These are phyloP conservation scores for Calocybe cyanea DNA, from an alignment of 768 basidiomycete species.

Conservation along the genomic window DNA sequence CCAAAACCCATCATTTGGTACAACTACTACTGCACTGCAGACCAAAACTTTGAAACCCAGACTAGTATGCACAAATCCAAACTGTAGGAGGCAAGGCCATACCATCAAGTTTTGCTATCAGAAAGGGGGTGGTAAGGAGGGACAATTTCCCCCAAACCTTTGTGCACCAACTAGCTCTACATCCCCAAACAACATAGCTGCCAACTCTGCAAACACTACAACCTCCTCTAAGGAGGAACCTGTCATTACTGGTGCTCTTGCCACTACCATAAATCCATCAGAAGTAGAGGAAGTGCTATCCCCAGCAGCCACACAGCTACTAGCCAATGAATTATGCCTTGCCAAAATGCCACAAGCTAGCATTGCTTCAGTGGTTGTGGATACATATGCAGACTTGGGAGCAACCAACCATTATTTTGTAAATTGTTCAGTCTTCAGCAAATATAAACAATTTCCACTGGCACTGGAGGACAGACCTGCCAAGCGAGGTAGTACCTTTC, in stretches of 20 bases:
- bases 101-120: no score
- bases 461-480: neutral
- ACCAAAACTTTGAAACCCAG: no score
- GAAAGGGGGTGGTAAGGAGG: neutral
- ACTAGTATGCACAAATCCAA: no score
- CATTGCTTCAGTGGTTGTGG: neutral
- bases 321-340: neutral
- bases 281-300: neutral
- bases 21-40: no score
- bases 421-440: no score
- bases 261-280: neutral
- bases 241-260: neutral
- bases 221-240: no score
- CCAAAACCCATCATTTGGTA: no score
- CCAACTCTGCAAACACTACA: no score
- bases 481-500: neutral
- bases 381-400: neutral
- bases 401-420: neutral
- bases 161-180: no score
- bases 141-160: neutral
- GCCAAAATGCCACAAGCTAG: neutral
- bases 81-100: no score
- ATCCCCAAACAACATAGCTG: no score
- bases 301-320: neutral
- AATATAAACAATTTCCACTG: no score